Conservation (phyloP, 1,284 basidiomycete species). For the Abortiporus biennis region DNA sequence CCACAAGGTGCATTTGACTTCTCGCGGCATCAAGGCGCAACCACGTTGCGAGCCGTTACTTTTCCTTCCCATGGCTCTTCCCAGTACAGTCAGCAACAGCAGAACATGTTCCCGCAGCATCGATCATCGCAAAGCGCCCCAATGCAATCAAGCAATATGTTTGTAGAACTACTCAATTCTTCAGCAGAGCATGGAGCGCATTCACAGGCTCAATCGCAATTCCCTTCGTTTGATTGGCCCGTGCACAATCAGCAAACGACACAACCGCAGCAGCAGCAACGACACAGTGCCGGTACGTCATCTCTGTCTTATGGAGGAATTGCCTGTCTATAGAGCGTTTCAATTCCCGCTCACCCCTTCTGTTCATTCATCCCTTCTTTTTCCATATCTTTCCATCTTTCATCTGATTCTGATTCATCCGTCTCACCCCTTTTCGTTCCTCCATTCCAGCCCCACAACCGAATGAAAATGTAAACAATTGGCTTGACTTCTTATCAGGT, state of each 20-base stretch:
- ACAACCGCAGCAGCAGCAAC: too few relatives aligned
- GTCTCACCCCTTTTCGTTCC: neutral
- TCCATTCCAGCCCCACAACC: conserved; percentile 8
- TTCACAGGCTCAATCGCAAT: conserved; percentile 6
- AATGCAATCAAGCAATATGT: conserved; percentile 12
- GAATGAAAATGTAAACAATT: conserved; percentile 12
- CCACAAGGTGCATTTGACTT: conserved; percentile 9
- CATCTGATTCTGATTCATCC: neutral
- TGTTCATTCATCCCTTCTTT: neutral
- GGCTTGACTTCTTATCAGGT: conserved; percentile 22
- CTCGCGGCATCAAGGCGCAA: conserved; percentile 8
- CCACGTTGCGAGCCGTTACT: conserved; percentile 16
- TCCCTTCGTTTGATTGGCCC: conserved; percentile 23
- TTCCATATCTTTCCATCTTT: neutral
- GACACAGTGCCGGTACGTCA: conserved; percentile 17
- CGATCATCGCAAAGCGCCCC: conserved; percentile 6
- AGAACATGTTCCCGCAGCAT: conserved; percentile 10
- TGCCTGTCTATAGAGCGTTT: conserved; percentile 1
- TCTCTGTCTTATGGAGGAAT: too few relatives aligned
- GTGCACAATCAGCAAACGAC: conserved; percentile 17
- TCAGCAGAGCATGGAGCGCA: conserved; percentile 10
- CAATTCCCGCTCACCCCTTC: neutral
- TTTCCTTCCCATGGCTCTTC: conserved; percentile 13
- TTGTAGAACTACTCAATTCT: conserved; percentile 18
- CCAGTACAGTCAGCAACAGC: conserved; percentile 15